These are phyloP conservation scores for Penicillium sp. DNA, from an alignment of 2,329 filamentous ascomycete genomes.

Conservation along the genomic window DNA sequence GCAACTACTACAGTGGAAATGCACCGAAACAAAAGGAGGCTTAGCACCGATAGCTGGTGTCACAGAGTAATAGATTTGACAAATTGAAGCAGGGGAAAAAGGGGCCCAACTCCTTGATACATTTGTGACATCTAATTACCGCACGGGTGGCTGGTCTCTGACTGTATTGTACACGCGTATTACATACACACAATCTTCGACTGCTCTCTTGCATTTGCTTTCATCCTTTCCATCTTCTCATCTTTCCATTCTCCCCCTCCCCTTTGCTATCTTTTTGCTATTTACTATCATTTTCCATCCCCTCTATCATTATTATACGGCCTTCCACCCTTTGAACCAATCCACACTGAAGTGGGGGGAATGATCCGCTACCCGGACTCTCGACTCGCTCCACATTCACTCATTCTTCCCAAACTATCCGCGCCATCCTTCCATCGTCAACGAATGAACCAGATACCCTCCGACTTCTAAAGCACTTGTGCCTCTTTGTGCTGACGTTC, in stretches of 20 bases:
- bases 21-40: neutral
- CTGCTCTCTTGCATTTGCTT: neutral
- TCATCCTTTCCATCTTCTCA: slow-evolving; percentile 2
- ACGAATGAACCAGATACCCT: slow-evolving; percentile 6
- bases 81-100: neutral
- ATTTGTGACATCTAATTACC: neutral
- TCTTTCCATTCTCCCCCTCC: too few relatives aligned
- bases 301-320: neutral
- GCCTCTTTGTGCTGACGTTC: slow-evolving; percentile 32
- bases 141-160: neutral
- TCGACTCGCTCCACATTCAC: slow-evolving; percentile 18
- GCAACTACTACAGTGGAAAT: too few relatives aligned
- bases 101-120: neutral
- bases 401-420: slow-evolving; percentile 2
- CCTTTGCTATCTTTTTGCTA: neutral
- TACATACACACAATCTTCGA: slow-evolving; percentile 20
- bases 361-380: slow-evolving; percentile 23
- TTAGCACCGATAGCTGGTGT: neutral
- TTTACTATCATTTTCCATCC: neutral
- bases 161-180: slow-evolving; percentile 13
- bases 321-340: neutral
- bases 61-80: neutral
- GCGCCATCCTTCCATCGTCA: slow-evolving; percentile 1
- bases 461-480: neutral
- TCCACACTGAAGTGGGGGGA: slow-evolving; percentile 13